Evolutionary conservation across 805 yeast genomes (phyloP), one percentile per base, ranked within the genome.

Genomic region (Yamadazyma nakazawae): DNA sequence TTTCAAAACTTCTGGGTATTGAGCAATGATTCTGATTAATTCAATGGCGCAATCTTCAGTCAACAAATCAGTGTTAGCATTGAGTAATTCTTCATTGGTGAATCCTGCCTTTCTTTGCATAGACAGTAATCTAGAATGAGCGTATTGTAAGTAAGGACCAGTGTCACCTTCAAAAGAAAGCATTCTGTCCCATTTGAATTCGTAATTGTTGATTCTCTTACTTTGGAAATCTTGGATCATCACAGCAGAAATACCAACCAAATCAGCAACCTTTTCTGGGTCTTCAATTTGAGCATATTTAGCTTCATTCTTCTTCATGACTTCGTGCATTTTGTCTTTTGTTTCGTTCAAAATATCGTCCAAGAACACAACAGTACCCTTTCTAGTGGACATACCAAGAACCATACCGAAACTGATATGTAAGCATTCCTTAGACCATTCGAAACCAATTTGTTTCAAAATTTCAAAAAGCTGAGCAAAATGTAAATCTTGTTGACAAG

Each of bases 191-290:
- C 99, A 94, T 69, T 89, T 88, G 73, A 94, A 94, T 60, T 84
- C 88, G 74, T 94, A 94, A 74, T 94, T 92, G 76, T 92, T 90
- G 69, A 92, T 80, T 70, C 99, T 85, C 75, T 94, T 94, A 51
- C 96, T 83, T 71, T 88, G 95, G 98, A 94, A 91, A 70, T 94
- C 99, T 78, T 94, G 99, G 61, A 94, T 88, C 96, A 94, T 91
- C 51, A 94, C 96, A 5, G 99, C 99, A 26, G 97, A 85, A 48
- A 94, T 86, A 65, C 99, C 99, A 50, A 94, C 84, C 59, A 89
- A 77, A 68, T 94, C 98, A 49, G 99, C 98, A 61, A 94, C 86
- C 64, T 82, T 82, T 50, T 92, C 97, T 31, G 98, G 99, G 64
- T 91, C 81, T 63, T 85, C 94, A 56, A 92, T 88, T 72, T 89